phyloP scores from a whole-genome alignment of 73 alveolate genomes.

The Paraurostyla sp. region DNA sequence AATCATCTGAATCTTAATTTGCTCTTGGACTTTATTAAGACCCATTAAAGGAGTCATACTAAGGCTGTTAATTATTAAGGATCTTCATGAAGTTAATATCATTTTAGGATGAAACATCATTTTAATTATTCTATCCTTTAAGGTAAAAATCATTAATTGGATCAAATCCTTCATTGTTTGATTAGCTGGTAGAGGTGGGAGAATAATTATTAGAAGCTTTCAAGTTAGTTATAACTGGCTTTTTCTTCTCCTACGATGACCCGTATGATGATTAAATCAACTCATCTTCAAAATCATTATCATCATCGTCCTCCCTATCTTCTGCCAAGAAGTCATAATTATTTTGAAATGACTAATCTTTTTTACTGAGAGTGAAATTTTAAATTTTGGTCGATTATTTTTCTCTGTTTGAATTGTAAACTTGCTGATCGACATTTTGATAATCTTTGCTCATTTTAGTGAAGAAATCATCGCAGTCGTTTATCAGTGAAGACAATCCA shows the following conservation, averaged over 20 bases:
- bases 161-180: neutral
- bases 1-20: neutral
- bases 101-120: neutral
- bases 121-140: no score
- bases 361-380: neutral
- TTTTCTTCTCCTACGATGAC: neutral
- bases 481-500: neutral
- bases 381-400: neutral
- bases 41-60: neutral
- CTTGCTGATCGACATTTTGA: neutral
- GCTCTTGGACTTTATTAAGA: neutral
- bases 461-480: slow-evolving; percentile 27
- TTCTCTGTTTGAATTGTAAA: neutral
- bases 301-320: neutral
- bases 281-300: neutral
- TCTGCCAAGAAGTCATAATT: slow-evolving; percentile 23
- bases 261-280: neutral
- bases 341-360: neutral
- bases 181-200: neutral
- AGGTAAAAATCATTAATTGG: no score
- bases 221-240: neutral
- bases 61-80: neutral
- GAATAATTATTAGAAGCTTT: neutral
- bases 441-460: neutral
- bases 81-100: neutral